Conservation (phyloP, 345 rosid species). For the Euphorbia lathyris region DNA sequence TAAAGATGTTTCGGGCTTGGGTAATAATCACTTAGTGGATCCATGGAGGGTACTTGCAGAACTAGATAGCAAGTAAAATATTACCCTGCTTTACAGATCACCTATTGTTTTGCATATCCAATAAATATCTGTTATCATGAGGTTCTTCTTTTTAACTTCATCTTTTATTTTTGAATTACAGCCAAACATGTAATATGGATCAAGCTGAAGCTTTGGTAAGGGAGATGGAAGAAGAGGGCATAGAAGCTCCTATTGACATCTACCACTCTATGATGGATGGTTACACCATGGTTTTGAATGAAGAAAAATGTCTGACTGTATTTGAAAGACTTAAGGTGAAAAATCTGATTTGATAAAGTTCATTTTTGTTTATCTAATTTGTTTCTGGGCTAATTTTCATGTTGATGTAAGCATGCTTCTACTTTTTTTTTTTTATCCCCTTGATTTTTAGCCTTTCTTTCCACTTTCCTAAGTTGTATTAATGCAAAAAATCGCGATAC, state of each 20-base stretch:
- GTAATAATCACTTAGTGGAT: not conserved
- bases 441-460: not conserved
- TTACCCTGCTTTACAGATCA: not conserved
- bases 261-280: slow-evolving; percentile 99
- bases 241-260: slow-evolving; percentile 84
- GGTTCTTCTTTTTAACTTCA: slow-evolving; percentile 9
- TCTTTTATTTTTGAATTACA: slow-evolving; percentile 28
- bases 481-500: not conserved
- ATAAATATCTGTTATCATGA: not conserved
- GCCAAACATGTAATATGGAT: slow-evolving; percentile 78
- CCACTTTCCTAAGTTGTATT: not conserved
- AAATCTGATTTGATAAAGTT: not conserved
- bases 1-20: slow-evolving; percentile 5
- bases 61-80: not conserved
- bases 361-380: not conserved
- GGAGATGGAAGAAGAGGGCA: slow-evolving; percentile 97
- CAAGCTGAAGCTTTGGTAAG: slow-evolving; percentile 82
- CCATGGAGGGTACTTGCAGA: not conserved
- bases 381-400: not conserved
- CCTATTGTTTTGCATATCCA: not conserved
- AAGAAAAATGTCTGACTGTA: slow-evolving; percentile 79
- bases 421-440: not conserved
- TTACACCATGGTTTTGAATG: slow-evolving; percentile 73
- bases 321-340: slow-evolving; percentile 86
- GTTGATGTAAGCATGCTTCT: not conserved